A percentile compares a stretch with the other conserved stretches of the same genome.
These are phyloP conservation scores for Lignosus rhinocerotis DNA, from an alignment of 1,284 basidiomycete genomes.

Conservation along the genomic window DNA sequence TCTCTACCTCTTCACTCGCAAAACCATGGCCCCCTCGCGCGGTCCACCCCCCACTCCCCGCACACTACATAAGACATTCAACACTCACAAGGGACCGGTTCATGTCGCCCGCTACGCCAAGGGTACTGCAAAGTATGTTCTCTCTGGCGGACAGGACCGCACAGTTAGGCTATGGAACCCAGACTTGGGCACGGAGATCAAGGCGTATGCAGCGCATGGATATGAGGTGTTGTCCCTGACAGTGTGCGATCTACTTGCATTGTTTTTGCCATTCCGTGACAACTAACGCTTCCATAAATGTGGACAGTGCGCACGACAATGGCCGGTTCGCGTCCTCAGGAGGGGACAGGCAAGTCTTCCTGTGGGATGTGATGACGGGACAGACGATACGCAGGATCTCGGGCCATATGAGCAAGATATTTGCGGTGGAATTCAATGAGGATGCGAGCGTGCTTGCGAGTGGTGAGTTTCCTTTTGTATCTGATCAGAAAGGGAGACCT, in stretches of 20 bases:
- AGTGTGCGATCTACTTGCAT: constrained; percentile 58
- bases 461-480: constrained; percentile 49
- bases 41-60: constrained; percentile 59
- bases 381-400: constrained; percentile 78
- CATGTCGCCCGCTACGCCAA: constrained; percentile 87
- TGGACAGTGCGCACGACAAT: constrained; percentile 83
- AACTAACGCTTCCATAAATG: constrained; percentile 6
- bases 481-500: constrained; percentile 5
- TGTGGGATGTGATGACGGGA: constrained; percentile 95
- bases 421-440: constrained; percentile 87
- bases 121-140: constrained; percentile 82
- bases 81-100: constrained; percentile 75
- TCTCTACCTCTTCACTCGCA: too few species aligned
- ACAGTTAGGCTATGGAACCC: constrained; percentile 93
- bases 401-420: constrained; percentile 89
- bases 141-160: constrained; percentile 91
- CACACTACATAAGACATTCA: constrained; percentile 59
- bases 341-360: constrained; percentile 87
- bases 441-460: constrained; percentile 86
- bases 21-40: constrained; percentile 63
- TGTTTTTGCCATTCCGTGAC: background rate
- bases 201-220: constrained; percentile 87
- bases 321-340: constrained; percentile 92
- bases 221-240: constrained; percentile 92
- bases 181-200: constrained; percentile 81